Evolutionary conservation across 306 rosid species (phyloP).

Genomic region (Castanospermum australe): DNA sequence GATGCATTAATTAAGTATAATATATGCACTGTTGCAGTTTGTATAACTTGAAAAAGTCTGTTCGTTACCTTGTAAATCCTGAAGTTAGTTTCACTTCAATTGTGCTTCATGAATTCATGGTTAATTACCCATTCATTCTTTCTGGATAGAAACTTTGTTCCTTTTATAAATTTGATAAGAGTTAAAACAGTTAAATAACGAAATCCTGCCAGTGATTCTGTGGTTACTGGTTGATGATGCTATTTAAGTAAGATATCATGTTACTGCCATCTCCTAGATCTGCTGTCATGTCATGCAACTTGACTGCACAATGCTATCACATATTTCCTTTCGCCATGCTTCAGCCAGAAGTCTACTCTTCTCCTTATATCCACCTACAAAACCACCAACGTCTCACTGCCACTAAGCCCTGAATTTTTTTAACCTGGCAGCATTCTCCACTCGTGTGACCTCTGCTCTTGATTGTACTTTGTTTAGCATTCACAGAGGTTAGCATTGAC

Average conservation of each 20-base stretch:
- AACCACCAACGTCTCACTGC: neutral
- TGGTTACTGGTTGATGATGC: conserved; percentile 1
- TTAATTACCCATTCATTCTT: neutral
- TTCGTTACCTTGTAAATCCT: neutral
- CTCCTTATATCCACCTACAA: neutral
- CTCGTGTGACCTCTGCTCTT: neutral
- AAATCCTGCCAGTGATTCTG: neutral
- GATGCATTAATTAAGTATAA: neutral
- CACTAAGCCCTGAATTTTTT: neutral
- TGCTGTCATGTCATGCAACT: neutral
- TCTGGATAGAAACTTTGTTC: neutral
- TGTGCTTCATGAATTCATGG: conserved; percentile 13
- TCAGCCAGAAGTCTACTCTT: neutral
- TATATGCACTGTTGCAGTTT: neutral
- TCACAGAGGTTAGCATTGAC: neutral
- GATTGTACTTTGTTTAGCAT: neutral
- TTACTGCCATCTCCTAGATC: neutral
- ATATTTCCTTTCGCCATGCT: conserved; percentile 1
- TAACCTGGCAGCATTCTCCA: neutral
- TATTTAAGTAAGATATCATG: conserved; percentile 14
- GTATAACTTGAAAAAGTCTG: neutral
- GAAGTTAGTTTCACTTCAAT: conserved; percentile 8
- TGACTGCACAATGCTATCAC: neutral
- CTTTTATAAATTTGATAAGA: neutral
- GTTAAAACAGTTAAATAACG: neutral